Conservation (phyloP, 495 filamentous ascomycete species). For the Thozetella sp. region DNA sequence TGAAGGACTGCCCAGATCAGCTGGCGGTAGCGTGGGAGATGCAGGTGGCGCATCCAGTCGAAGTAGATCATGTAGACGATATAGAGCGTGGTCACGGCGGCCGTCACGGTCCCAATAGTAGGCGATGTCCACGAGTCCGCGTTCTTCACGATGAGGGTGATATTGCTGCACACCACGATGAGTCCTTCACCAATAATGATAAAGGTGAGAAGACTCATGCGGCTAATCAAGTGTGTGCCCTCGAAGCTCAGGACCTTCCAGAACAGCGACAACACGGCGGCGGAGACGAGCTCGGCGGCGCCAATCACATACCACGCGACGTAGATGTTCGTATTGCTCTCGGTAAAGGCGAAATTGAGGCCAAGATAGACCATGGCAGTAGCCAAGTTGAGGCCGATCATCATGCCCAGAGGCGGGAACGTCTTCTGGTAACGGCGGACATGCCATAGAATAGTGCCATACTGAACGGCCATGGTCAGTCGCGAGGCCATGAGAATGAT, state of each 20-base stretch:
- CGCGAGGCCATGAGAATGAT: constrained; percentile 63
- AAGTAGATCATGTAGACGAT: constrained; percentile 74
- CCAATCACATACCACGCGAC: constrained; percentile 56
- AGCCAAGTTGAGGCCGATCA: constrained; percentile 38
- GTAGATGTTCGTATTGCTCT: constrained; percentile 14
- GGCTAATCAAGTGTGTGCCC: constrained; percentile 62
- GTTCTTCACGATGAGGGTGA: constrained; percentile 24
- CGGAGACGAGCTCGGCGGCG: constrained; percentile 50
- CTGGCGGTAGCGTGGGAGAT: constrained; percentile 60
- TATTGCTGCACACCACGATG: constrained; percentile 21
- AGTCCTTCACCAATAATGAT: constrained; percentile 73
- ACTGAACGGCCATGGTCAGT: constrained; percentile 56
- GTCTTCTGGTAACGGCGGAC: constrained; percentile 36
- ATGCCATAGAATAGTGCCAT: constrained; percentile 48
- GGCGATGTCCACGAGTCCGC: constrained; percentile 18
- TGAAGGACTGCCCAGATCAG: constrained; percentile 69
- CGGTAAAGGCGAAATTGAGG: constrained; percentile 40
- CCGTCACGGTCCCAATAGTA: constrained; percentile 5
- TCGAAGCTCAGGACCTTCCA: constrained; percentile 62
- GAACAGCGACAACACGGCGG: constrained; percentile 49
- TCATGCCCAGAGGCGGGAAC: constrained; percentile 35
- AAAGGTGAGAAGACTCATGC: constrained; percentile 67
- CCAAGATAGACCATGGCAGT: constrained; percentile 51
- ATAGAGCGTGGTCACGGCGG: constrained; percentile 42
- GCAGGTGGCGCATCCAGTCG: constrained; percentile 52